Base-by-base conservation (phyloP, 352 stramenopile species). In the Phytopythium mirpurense region DNA sequence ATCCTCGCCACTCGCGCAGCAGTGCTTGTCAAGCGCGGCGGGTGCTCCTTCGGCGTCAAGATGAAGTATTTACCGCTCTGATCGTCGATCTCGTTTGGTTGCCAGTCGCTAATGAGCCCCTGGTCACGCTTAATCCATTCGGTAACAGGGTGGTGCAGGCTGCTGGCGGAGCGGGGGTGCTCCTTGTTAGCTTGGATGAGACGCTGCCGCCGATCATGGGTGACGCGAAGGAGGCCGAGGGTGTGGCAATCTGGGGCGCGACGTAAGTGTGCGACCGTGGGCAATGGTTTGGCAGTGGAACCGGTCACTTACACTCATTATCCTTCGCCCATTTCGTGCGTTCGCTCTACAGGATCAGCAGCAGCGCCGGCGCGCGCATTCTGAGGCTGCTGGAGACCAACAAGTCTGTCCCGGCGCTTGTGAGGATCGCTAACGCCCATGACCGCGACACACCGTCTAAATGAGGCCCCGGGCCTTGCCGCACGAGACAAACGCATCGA, bases 401-500 rank as follows among this genome's bases (percentile, higher is more conserved):
- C 69, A 83, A 77, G 36, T 83, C 78, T 48, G 18, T 79, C 35
- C 68, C 74, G 27, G 73, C 70, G 45, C 67, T 90, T n/a, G 63
- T 87, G 43, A 80, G 67, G 51, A 51, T 86, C 11, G 27, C 18
- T 27, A 52, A 46, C 41, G 5, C 23, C 56, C 29, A n/a, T 9
- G 11, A 45, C 7, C 9, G 37, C 19, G 37, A 43, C 10, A n/a
- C 19, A 29, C 38, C 50, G 35, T 41, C 29, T 65, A 59, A 56
- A 93, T 88, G 65, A 95, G 38, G 27, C 83, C 80, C 52, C 74
- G 79, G 7, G 70, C 83, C 64, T 94, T 96, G 57, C 82, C 87
- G 27, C 91, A 91, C 57, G 94, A 65, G 61, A 96, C 95, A 70
- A 98, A 98, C 42, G 91, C 91, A 43, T 96, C 86, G 21, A 97